These are phyloP conservation scores for Mycena alexandri DNA, from an alignment of 768 basidiomycete species.

Conservation along the genomic window DNA sequence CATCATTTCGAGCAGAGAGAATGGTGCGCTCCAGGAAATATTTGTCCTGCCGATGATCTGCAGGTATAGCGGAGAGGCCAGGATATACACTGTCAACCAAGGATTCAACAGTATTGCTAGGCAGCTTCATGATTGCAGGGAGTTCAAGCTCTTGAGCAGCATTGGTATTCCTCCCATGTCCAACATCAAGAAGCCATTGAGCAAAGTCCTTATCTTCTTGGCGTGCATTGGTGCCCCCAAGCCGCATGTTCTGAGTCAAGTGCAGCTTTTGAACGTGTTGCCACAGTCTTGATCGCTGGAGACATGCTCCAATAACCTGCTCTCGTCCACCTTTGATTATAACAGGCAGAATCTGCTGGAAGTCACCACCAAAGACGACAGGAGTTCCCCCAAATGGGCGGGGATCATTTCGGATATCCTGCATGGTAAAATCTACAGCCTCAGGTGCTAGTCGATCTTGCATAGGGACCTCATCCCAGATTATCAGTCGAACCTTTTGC, in stretches of 20 bases:
- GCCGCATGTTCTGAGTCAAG: not conserved
- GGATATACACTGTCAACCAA: conserved; percentile 3
- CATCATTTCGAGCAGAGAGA: too few species aligned
- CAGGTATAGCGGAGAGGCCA: not conserved
- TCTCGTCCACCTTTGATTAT: conserved; percentile 20
- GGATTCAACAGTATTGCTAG: not conserved
- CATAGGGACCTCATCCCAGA: conserved; percentile 55
- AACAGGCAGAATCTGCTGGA: conserved; percentile 27
- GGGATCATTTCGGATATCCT: conserved; percentile 43
- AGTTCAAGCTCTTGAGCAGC: not conserved
- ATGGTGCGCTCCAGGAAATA: conserved; percentile 52
- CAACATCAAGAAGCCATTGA: conserved; percentile 26
- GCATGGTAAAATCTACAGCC: conserved; percentile 48
- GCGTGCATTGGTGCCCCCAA: not conserved
- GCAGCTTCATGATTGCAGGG: conserved; percentile 10
- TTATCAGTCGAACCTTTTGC: conserved; percentile 43
- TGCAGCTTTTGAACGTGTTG: not conserved
- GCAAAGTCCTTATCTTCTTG: conserved; percentile 24
- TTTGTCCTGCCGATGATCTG: conserved; percentile 30
- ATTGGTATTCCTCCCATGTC: conserved; percentile 14
- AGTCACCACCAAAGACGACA: conserved; percentile 40
- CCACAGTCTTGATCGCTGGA: conserved; percentile 19
- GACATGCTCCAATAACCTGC: conserved; percentile 16
- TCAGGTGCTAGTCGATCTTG: conserved; percentile 49
- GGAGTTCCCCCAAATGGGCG: conserved; percentile 51